A percentile compares a stretch with the other conserved stretches of the same genome.
Evolutionary conservation across 1,139 yeast genomes (phyloP).

Genomic region (Yamadazyma taylorii): DNA sequence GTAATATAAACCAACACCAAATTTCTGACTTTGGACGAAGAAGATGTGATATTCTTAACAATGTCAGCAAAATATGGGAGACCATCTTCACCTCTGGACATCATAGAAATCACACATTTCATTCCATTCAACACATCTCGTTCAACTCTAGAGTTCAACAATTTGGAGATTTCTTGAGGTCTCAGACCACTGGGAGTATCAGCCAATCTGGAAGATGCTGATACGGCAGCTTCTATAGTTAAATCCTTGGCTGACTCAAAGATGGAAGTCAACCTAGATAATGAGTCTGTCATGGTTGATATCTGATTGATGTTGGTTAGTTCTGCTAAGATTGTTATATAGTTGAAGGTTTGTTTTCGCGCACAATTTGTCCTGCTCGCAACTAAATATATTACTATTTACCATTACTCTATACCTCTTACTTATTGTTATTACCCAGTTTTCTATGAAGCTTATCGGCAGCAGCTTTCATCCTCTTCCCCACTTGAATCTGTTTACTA

Average conservation of each 20-base stretch:
- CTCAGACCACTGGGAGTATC: conserved; percentile 55
- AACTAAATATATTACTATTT: no score
- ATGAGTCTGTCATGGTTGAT: conserved; percentile 44
- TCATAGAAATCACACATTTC: conserved; percentile 67
- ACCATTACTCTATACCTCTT: no score
- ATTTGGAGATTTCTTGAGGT: conserved; percentile 62
- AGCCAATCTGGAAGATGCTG: conserved; percentile 66
- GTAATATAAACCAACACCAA: conserved; percentile 77
- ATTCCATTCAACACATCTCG: conserved; percentile 75
- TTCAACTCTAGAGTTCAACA: conserved; percentile 68
- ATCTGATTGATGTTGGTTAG: neutral
- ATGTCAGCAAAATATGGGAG: conserved; percentile 79
- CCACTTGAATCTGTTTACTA: conserved; percentile 47
- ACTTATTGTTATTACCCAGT: no score
- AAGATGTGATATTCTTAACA: conserved; percentile 79
- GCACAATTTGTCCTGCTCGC: no score
- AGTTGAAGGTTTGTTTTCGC: no score
- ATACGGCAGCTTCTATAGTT: conserved; percentile 79
- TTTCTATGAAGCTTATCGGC: conserved; percentile 49
- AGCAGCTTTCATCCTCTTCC: conserved; percentile 62
- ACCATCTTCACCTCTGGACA: conserved; percentile 66
- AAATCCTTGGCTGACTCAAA: conserved; percentile 81
- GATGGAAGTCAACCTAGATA: conserved; percentile 43
- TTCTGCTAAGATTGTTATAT: no score
- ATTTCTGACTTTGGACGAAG: conserved; percentile 66